Base-by-base conservation (phyloP, 2,329 filamentous ascomycete species). In the Talaromyces sp. region DNA sequence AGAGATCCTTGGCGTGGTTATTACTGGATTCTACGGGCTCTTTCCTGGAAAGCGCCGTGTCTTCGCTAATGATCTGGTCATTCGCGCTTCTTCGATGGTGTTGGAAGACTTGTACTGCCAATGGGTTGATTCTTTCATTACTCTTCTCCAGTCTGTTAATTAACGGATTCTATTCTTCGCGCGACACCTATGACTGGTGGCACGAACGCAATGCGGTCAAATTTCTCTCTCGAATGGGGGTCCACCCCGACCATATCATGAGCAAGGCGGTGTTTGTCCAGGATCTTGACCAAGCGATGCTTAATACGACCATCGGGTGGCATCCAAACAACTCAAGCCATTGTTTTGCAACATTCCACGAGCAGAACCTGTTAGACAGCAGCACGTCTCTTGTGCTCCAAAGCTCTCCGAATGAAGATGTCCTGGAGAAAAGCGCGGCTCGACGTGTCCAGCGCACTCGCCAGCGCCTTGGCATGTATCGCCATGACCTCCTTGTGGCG, bases 401-500 rank as follows among this genome's bases (percentile, higher is more conserved):
- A n/a, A 19, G 46, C 24, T 46, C 38, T 19, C 69, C 66, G 29
- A 67, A 70, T 4, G 64, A 69, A 1, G 73, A 75, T 53, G 66
- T 66, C 24, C 64, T 70, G 58, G 66, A 73, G 13, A 73, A 70
- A 62, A 69, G 68, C 29, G 71, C 73, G 0, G 74, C 76, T 10
- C 82, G 82, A 14, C 85, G 90, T 21, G 81, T 98, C 32, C 86
- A 89, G 55, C 85, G 88, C 43, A 91, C 91, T n/a, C 84, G 93
- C 10, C 90, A 96, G 74, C 85, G 88, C 26, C 84, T 99, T 0
- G 93, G 90, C 0, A 81, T 85, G 2, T 95, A 97, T 72, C 84
- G 95, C 2, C 91, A 99, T 73, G 92, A 98, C 70, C 80, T 99
- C 21, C 78, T 98, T 2, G 93, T 99, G 5, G 92, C 93, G 5